These are phyloP conservation scores for Spencermartinsiella europaea DNA, from an alignment of 805 yeast species.

Conservation along the genomic window DNA sequence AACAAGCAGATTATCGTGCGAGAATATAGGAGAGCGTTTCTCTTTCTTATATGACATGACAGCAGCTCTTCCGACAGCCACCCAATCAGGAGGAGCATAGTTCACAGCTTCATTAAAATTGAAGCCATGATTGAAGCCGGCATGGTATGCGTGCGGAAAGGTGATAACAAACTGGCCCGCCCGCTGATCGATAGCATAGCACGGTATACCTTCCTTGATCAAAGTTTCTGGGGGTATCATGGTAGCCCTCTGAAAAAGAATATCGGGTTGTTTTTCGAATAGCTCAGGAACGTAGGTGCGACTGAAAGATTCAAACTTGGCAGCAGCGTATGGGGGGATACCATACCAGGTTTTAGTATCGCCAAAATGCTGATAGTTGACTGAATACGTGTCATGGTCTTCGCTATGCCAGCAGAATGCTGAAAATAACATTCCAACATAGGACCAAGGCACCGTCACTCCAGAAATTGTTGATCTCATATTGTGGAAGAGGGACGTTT, in stretches of 20 bases:
- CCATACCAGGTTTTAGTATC: constrained; percentile 92
- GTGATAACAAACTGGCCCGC: constrained; percentile 81
- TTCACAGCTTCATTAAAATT: constrained; percentile 46
- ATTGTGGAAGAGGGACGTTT: constrained; percentile 31
- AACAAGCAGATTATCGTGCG: constrained; percentile 32
- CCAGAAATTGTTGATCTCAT: constrained; percentile 55
- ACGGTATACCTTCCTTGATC: constrained; percentile 39
- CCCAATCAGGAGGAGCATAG: constrained; percentile 39
- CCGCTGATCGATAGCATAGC: constrained; percentile 59
- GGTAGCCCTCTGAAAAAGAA: constrained; percentile 80
- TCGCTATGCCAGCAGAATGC: constrained; percentile 98
- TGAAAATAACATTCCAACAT: constrained; percentile 81
- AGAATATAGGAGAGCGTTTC: constrained; percentile 31
- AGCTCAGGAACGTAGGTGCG: constrained; percentile 68
- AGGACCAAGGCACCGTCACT: constrained; percentile 94
- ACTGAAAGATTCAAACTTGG: constrained; percentile 60
- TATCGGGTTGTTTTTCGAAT: constrained; percentile 78
- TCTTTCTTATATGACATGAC: constrained; percentile 27
- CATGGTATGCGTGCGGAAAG: constrained; percentile 83
- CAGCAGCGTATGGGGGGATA: constrained; percentile 65
- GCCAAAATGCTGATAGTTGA: constrained; percentile 89
- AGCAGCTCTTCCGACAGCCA: constrained; percentile 29
- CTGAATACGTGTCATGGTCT: constrained; percentile 86
- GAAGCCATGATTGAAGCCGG: constrained; percentile 82
- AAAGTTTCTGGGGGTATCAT: constrained; percentile 65